Conservation (phyloP, 371 early-diverging fungal genomes). For the Mucor racemosus region DNA sequence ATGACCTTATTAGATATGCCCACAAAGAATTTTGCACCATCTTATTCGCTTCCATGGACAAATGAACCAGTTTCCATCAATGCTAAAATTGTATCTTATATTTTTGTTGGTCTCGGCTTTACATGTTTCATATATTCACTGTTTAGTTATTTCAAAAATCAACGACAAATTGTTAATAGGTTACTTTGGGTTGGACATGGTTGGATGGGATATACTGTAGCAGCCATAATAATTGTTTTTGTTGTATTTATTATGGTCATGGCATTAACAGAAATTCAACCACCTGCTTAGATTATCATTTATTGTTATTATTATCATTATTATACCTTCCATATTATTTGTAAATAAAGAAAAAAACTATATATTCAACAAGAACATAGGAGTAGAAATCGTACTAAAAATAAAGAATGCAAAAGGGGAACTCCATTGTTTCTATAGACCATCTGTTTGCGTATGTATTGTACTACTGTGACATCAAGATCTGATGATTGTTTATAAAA, state of each 20-base stretch:
- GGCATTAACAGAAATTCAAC: conserved; percentile 31
- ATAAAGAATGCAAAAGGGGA: too few relatives aligned
- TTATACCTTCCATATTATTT: background rate
- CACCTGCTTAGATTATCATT: background rate
- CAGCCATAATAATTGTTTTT: conserved; percentile 40
- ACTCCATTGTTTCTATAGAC: too few relatives aligned
- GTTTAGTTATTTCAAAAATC: conserved; percentile 44
- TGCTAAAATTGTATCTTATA: conserved; percentile 34
- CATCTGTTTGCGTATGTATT: too few relatives aligned
- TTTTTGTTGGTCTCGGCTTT: conserved; percentile 44
- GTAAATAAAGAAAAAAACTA: background rate
- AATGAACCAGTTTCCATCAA: conserved; percentile 25
- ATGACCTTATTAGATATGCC: conserved; percentile 45
- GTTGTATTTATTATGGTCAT: conserved; percentile 45
- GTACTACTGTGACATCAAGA: too few relatives aligned
- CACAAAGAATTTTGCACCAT: conserved; percentile 43
- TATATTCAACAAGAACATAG: background rate
- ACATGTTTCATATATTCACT: conserved; percentile 35
- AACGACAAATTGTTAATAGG: conserved; percentile 36
- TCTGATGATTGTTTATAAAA: too few relatives aligned
- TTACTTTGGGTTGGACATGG: conserved; percentile 46
- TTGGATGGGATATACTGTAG: conserved; percentile 45
- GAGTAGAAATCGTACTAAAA: too few relatives aligned
- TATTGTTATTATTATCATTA: background rate
- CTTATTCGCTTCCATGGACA: conserved; percentile 46